These are phyloP conservation scores for Rhytidiadelphus loreus DNA, from an alignment of 225 moss, liverwort and hornwort genomes.

Conservation along the genomic window DNA sequence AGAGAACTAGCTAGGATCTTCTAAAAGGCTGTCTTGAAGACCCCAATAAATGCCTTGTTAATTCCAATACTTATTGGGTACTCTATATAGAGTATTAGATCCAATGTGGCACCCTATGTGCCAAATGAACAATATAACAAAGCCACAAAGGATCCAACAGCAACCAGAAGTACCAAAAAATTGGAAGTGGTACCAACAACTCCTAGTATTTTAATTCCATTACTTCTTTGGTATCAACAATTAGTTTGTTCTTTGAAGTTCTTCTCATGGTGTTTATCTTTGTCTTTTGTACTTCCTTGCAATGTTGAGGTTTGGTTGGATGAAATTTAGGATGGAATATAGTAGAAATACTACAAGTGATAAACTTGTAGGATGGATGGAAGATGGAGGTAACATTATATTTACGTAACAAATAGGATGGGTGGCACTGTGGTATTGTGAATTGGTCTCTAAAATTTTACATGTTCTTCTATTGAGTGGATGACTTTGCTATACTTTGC, in stretches of 20 bases:
- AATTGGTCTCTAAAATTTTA: background rate
- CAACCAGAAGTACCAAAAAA: rapidly evolving
- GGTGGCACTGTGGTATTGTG: rapidly evolving
- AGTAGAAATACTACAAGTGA: background rate
- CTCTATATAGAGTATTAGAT: no score
- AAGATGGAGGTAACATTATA: no score
- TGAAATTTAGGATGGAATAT: background rate
- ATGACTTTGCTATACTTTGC: background rate
- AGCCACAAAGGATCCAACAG: background rate
- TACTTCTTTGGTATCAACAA: background rate
- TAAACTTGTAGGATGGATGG: no score
- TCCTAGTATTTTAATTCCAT: background rate
- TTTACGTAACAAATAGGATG: background rate
- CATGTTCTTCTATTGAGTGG: background rate
- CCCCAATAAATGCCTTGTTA: no score
- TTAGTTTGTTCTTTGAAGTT: background rate
- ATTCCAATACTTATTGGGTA: background rate
- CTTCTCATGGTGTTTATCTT: background rate
- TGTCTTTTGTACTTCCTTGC: background rate
- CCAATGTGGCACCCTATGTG: background rate
- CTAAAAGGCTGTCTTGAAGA: rapidly evolving
- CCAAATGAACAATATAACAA: background rate
- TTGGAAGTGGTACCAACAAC: background rate
- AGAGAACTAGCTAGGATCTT: background rate
- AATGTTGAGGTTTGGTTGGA: background rate